These are phyloP conservation scores for Westerdykella sp. DNA, from an alignment of 2,329 filamentous ascomycete species.

Conservation along the genomic window DNA sequence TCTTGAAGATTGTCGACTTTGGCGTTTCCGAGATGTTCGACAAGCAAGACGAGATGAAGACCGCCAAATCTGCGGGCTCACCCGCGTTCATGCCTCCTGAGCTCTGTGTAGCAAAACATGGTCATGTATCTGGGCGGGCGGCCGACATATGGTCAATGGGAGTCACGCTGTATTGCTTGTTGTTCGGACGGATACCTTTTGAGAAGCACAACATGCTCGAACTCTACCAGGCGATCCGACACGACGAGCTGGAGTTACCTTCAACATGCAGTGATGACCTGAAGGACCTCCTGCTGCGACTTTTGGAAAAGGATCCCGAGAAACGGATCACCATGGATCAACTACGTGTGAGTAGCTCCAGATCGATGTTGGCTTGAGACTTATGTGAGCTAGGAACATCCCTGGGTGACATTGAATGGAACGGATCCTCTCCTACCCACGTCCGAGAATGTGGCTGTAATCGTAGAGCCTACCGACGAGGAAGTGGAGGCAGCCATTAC, in stretches of 20 bases:
- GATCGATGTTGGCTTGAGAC: background rate
- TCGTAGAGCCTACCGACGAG: constrained; percentile 76
- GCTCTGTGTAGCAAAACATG: constrained; percentile 78
- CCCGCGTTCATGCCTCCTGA: constrained; percentile 93
- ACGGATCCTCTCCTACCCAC: constrained; percentile 70
- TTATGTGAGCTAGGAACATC: constrained; percentile 60
- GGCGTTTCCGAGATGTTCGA: constrained; percentile 99
- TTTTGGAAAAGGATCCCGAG: constrained; percentile 79
- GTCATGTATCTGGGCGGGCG: constrained; percentile 78
- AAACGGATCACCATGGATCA: constrained; percentile 79
- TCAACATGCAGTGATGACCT: constrained; percentile 62
- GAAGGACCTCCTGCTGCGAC: constrained; percentile 62
- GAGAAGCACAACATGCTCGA: constrained; percentile 72
- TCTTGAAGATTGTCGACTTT: constrained; percentile 97
- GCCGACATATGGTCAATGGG: constrained; percentile 99
- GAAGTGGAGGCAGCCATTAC: constrained; percentile 91
- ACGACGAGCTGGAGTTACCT: constrained; percentile 58
- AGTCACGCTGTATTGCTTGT: constrained; percentile 84
- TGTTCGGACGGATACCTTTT: constrained; percentile 85
- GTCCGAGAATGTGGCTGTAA: constrained; percentile 78
- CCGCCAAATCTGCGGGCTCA: constrained; percentile 86
- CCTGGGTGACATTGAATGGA: constrained; percentile 83
- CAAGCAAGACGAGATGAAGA: constrained; percentile 80
- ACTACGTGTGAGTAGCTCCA: constrained; percentile 58
- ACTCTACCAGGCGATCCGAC: constrained; percentile 81